Percentiles rank a stretch among this genome's conserved stretches.
Evolutionary conservation across 768 basidiomycete genomes (phyloP).

Genomic region (Termitomyces sp.): DNA sequence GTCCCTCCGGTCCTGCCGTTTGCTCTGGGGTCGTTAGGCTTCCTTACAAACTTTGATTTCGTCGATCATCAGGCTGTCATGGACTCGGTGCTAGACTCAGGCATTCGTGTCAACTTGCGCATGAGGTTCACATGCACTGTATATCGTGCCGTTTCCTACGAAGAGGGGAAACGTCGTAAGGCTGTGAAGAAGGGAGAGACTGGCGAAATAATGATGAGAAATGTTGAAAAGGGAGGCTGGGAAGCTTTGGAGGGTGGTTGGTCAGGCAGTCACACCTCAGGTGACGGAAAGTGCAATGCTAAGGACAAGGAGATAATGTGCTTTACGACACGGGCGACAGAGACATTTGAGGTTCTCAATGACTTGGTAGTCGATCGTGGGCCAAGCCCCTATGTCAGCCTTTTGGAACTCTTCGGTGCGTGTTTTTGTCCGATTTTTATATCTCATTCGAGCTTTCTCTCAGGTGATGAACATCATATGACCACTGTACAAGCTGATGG

Average conservation of each 20-base stretch:
- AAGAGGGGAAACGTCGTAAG: conserved; percentile 62
- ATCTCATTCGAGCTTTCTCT: neutral
- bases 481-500: conserved; percentile 99
- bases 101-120: conserved; percentile 94
- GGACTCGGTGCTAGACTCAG: conserved; percentile 84
- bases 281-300: conserved; percentile 40
- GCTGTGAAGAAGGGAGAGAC: conserved; percentile 93
- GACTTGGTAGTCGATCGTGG: conserved; percentile 98
- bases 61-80: conserved; percentile 80
- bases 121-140: conserved; percentile 99
- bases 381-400: conserved; percentile 95
- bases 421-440: conserved; percentile 8
- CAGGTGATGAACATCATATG: conserved; percentile 98
- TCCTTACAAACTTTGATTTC: conserved; percentile 97
- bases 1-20: conserved; percentile 99
- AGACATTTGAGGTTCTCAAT: conserved; percentile 95
- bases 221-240: conserved; percentile 89
- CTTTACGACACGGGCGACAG: conserved; percentile 90
- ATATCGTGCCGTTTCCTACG: conserved; percentile 83
- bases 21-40: conserved; percentile 94
- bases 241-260: conserved; percentile 89
- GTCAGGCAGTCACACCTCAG: conserved; percentile 37
- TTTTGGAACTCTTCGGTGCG: conserved; percentile 94
- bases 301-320: conserved; percentile 99
- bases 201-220: conserved; percentile 96